Conservation (phyloP, 768 basidiomycete genomes). For the Panaeolus papilionaceus region DNA sequence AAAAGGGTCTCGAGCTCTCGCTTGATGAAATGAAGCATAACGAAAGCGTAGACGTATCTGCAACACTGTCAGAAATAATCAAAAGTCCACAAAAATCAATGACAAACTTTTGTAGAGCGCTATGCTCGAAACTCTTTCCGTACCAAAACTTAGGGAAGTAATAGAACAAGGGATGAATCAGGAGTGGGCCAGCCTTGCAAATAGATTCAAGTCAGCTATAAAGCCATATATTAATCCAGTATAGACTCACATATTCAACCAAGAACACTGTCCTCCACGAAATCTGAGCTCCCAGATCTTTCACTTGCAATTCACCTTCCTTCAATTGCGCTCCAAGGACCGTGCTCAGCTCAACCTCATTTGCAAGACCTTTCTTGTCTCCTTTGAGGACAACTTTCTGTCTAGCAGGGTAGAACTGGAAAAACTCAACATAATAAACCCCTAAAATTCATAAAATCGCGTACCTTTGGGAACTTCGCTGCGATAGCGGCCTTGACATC, state of each 20-base stretch:
- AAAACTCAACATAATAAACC: slow-evolving; percentile 13
- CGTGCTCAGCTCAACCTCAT: slow-evolving; percentile 63
- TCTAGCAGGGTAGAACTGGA: slow-evolving; percentile 71
- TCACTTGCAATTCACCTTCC: slow-evolving; percentile 73
- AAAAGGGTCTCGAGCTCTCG: slow-evolving; percentile 93
- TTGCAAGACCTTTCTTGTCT: slow-evolving; percentile 64
- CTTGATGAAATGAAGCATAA: slow-evolving; percentile 89
- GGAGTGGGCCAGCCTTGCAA: slow-evolving; percentile 78
- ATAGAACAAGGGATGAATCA: slow-evolving; percentile 90
- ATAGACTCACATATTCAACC: slow-evolving; percentile 86
- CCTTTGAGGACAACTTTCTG: slow-evolving; percentile 76
- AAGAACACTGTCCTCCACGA: slow-evolving; percentile 90
- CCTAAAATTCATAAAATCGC: slow-evolving; percentile 17
- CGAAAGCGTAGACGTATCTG: slow-evolving; percentile 72
- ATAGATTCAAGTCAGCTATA: slow-evolving; percentile 14
- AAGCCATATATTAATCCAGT: not conserved
- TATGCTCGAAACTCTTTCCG: slow-evolving; percentile 72
- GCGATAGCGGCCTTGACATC: slow-evolving; percentile 75
- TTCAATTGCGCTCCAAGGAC: slow-evolving; percentile 57
- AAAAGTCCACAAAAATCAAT: not conserved
- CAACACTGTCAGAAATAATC: slow-evolving; percentile 17
- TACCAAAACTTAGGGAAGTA: slow-evolving; percentile 74
- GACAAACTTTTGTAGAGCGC: slow-evolving; percentile 74
- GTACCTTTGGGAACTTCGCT: slow-evolving; percentile 43
- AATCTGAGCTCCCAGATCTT: slow-evolving; percentile 92